These are phyloP conservation scores for Aspergillus fructus DNA, from an alignment of 2,329 filamentous ascomycete genomes.

Conservation along the genomic window DNA sequence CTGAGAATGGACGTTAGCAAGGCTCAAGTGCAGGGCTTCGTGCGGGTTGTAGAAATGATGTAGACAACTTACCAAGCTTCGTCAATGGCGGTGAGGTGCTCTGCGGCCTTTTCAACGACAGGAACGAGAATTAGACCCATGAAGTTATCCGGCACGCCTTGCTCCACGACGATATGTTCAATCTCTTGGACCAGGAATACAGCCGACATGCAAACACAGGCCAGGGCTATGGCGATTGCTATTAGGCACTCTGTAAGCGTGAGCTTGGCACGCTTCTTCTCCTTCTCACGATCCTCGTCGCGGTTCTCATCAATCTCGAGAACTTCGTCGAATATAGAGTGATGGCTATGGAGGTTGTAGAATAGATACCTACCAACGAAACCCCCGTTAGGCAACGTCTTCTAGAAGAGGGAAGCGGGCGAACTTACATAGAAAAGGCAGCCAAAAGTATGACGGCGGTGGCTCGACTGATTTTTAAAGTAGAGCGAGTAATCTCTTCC, in stretches of 20 bases:
- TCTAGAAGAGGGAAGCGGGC: no score
- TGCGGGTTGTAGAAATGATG: not conserved
- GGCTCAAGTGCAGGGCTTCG: not conserved
- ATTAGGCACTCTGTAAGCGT: slow-evolving; percentile 72
- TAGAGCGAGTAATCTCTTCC: slow-evolving; percentile 50
- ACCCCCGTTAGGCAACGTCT: slow-evolving; percentile 5
- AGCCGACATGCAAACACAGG: slow-evolving; percentile 71
- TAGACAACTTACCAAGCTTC: slow-evolving; percentile 67
- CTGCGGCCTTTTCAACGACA: slow-evolving; percentile 81
- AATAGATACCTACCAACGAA: slow-evolving; percentile 52
- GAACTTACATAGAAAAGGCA: slow-evolving; percentile 61
- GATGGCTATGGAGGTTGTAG: slow-evolving; percentile 76
- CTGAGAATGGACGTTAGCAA: slow-evolving; percentile 19
- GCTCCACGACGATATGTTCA: slow-evolving; percentile 55
- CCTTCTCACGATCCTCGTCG: slow-evolving; percentile 63
- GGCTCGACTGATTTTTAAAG: slow-evolving; percentile 67
- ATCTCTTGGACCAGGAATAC: slow-evolving; percentile 74
- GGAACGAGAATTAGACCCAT: slow-evolving; percentile 73
- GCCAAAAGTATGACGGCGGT: slow-evolving; percentile 70
- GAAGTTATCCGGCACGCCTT: slow-evolving; percentile 57
- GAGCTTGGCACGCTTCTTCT: slow-evolving; percentile 64
- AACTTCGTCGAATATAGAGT: slow-evolving; percentile 73
- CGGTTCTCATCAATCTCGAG: slow-evolving; percentile 69
- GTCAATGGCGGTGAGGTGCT: slow-evolving; percentile 80
- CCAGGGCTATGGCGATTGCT: slow-evolving; percentile 63